Evolutionary conservation across 345 rosid genomes (phyloP), one percentile per base, ranked within the genome.

Genomic region (Mercurialis annua): DNA sequence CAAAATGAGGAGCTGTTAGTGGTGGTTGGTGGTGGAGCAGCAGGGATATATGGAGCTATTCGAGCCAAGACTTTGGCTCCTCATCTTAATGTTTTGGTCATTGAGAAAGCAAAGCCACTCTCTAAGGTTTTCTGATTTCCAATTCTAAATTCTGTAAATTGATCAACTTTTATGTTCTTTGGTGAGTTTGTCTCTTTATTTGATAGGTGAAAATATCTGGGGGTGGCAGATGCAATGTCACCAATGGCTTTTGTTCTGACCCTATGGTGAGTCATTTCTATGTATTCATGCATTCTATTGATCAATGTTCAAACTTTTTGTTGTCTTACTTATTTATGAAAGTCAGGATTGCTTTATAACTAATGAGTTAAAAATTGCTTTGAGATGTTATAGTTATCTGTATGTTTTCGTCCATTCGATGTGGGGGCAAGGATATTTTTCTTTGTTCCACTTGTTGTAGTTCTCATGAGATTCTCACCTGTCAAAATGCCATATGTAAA

Each of bases 21-120:
- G 79, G 97, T 92, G 64, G 89, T 92, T 62, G 98, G 98, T 1
- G 97, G 93, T 50, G 98, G 98, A 73, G 97, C 97, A n/a, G 98
- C 98, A 24, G 98, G 98, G 11, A 87, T 92, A 17, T 92, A 80
- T 65, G 98, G 96, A 65, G 97, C 98, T 11, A 84, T 90, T 66
- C 80, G 96, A 67, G 98, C 97, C 23, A 92, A 90, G 76, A 83
- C 88, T 59, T 44, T 84, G n/a, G 83, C 97, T 1, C 93, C 98
- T 70, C 69, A 83, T 71, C 87, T 92, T 56, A 73, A 76, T 63
- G 94, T 92, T 53, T 65, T 87, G 69, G 87, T 92, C 73, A 65
- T 92, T 18, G 98, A 92, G 79, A 92, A 90, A 73, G 96, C 90
- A 40, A 92, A 80, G 68, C 89, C 84, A 77, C 85, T 92, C 26